Evolutionary conservation across 1,284 basidiomycete species (phyloP), one percentile per base, ranked within the genome.

Genomic region (Ceratobasidium papillatum): DNA sequence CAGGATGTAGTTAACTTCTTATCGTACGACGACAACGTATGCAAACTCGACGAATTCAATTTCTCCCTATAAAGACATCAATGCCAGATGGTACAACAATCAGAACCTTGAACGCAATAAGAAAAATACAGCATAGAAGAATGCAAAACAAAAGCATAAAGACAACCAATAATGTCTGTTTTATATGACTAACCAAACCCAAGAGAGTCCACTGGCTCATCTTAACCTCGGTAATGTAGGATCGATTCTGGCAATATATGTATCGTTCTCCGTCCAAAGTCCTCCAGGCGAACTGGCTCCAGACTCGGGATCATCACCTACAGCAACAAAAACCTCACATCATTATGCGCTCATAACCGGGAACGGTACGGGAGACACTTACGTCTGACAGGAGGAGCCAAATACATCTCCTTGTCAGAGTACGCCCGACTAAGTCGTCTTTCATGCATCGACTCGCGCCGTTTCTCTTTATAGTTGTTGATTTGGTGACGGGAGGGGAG

Each of bases 401-500:
- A 52, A 27, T 69, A 69, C 32, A 22, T 19, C 22, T 69, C 43
- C 38, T 69, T 58, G 14, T 69, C 66, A 7, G 66, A 56, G 25
- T 41, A 58, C 3, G 17, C n/a, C 8, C 66, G 66, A 38, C 66
- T 69, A 32, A 69, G 52, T 19, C 66, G 43, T 34, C 52, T 27
- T 34, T 69, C 66, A 2, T n/a, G 14, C 11, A 69, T 69, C 54
- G 66, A 41, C 52, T 69, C 52, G 54, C 66, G 66, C 52, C 66
- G 51, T 32, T 32, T 32, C 52, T 69, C 66, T 25, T 41, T 38
- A 17, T 27, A 69, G 11, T 11, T 11, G 19, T 58, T 14, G 66
- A 69, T 47, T 58, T 56, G 27, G 38, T 69, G 66, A 22, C 66
- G 66, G 27, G 66, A 69, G n/a, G 66, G 66, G 36, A 69, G 66